phyloP scores from a whole-genome alignment of 257 asterid species.

The Nicotiana benthamiana region DNA sequence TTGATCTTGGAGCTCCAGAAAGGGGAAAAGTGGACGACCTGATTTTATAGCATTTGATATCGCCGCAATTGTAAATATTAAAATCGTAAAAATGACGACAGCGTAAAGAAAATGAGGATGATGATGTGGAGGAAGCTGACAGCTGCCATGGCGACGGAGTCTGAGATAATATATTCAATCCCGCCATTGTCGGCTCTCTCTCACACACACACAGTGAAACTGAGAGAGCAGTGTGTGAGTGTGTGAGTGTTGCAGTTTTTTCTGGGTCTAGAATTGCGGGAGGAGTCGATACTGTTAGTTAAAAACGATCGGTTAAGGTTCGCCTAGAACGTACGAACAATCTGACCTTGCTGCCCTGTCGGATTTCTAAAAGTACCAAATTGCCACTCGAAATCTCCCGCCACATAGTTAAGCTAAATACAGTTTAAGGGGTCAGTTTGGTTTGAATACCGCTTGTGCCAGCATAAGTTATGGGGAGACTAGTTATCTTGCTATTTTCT shows the following conservation, averaged over 20 bases:
- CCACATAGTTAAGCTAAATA: too few relatives aligned
- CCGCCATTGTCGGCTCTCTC: conserved; percentile 55
- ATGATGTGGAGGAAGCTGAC: conserved; percentile 31
- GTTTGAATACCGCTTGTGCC: too few relatives aligned
- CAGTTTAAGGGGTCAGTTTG: too few relatives aligned
- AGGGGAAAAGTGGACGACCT: conserved; percentile 1
- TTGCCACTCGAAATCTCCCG: not conserved
- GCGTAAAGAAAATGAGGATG: conserved; percentile 15
- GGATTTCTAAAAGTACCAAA: not conserved
- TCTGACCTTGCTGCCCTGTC: not conserved
- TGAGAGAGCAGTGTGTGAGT: not conserved
- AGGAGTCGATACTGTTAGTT: not conserved
- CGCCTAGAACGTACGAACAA: not conserved
- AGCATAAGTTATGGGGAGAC: too few relatives aligned
- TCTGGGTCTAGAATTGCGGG: conserved; percentile 9
- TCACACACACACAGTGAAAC: not conserved
- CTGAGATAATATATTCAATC: conserved; percentile 45
- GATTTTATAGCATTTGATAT: conserved; percentile 22
- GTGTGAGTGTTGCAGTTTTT: not conserved
- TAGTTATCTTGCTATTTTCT: too few relatives aligned
- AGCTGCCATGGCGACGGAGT: conserved; percentile 29
- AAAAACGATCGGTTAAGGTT: conserved; percentile 5
- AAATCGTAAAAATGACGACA: conserved; percentile 8
- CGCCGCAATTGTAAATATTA: conserved; percentile 8
- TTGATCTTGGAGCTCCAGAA: conserved; percentile 17